Evolutionary conservation across 306 rosid genomes (phyloP).

Genomic region (Medicago lupulina): DNA sequence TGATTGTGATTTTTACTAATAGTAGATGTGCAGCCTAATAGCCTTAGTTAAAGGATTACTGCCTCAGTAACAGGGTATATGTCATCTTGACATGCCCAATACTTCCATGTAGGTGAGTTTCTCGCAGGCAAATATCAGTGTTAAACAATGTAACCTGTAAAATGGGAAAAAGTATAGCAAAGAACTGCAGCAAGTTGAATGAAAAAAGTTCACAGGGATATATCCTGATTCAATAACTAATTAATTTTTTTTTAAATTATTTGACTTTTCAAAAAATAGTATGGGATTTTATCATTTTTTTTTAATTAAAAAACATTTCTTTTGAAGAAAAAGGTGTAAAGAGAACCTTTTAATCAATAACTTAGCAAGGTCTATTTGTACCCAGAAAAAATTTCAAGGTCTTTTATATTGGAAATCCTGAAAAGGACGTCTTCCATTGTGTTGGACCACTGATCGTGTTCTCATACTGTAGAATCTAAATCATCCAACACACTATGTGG

Average conservation of each 20-base stretch:
- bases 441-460: neutral
- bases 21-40: neutral
- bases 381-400: too few species aligned
- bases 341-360: neutral
- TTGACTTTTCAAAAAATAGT: neutral
- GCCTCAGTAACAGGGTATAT: too few species aligned
- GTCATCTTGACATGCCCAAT: too few species aligned
- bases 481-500: constrained; percentile 6
- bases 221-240: neutral
- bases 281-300: neutral
- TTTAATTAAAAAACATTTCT: neutral
- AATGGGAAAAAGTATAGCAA: neutral
- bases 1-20: neutral
- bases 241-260: neutral
- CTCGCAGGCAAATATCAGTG: neutral
- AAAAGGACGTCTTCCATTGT: neutral
- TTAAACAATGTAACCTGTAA: neutral
- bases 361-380: neutral
- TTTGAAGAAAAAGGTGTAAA: neutral
- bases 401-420: neutral
- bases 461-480: neutral
- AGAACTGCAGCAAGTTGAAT: neutral
- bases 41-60: too few species aligned
- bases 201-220: neutral
- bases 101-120: neutral